These are phyloP conservation scores for Sequoia sempervirens DNA, from an alignment of 75 land plant species.

Conservation along the genomic window DNA sequence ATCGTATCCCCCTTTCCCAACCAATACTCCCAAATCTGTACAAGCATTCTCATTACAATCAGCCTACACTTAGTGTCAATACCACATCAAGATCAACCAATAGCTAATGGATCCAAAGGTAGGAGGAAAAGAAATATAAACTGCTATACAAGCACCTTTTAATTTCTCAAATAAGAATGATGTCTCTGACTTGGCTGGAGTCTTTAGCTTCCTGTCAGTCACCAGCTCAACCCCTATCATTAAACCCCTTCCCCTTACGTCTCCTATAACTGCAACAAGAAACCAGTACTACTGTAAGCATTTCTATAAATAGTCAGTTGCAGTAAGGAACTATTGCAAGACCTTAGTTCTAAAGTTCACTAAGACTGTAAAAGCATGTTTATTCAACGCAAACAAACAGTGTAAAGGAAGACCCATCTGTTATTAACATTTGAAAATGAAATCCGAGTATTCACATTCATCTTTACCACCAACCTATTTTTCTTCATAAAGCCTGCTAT, in stretches of 20 bases:
- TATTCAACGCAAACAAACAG: neutral
- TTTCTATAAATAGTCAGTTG: neutral
- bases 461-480: neutral
- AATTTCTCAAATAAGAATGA: conserved; percentile 72
- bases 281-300: neutral
- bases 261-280: conserved; percentile 77
- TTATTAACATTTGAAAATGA: neutral
- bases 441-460: neutral
- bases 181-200: conserved; percentile 94
- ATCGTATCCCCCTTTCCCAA: conserved; percentile 89
- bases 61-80: neutral
- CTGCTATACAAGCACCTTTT: conserved; percentile 47
- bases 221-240: conserved; percentile 97
- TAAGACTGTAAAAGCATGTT: neutral
- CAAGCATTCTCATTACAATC: neutral
- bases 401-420: neutral
- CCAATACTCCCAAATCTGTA: conserved; percentile 81
- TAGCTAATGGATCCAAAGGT: neutral
- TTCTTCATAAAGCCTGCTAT: neutral
- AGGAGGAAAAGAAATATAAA: neutral
- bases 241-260: conserved; percentile 93
- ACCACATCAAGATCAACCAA: neutral
- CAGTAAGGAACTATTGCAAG: neutral
- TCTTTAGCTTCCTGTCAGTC: conserved; percentile 79
- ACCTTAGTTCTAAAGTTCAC: neutral